Base-by-base conservation (phyloP, 2,329 filamentous ascomycete species). In the Cladophialophora bantiana region DNA sequence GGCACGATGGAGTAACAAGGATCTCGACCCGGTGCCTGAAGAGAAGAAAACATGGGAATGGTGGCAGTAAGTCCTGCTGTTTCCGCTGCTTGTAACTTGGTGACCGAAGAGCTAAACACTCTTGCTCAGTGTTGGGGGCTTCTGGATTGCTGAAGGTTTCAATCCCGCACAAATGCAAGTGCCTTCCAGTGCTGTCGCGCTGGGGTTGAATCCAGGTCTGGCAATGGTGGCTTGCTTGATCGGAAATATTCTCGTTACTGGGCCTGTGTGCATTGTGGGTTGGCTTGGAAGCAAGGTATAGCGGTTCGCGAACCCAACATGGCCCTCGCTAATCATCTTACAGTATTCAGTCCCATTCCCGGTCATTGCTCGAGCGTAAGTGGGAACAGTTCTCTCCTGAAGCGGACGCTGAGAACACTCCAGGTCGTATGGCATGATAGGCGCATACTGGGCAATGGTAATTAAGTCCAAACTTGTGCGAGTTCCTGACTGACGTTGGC, bases 241-340 rank as follows among this genome's bases (percentile, higher is more conserved):
- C 3, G 63, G 63, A 10, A 65, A 65, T 26, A 48, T 65, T 20
- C 83, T 84, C 64, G 81, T 85, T 26, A 83, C 81, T 36, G 81
- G 86, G 45, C 85, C 89, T 9, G 88, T 89, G 45, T 83, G 84
- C 10, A 79, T 84, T 6, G 88, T 86, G 70, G 86, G 88, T 15
- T 84, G 86, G 6, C 81, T 87, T 53, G 81, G 79, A 10, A 62
- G 60, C 60, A 62, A 50, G 77, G 54, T 57, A n/a, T n/a, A 12
- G 35, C 4, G 20, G 4, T 78, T 13, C 77, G 79, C 70, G 80
- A 84, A 67, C 85, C 86, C 71, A 26, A 10, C 3, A 53, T 59
- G 13, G 50, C 50, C 15, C 15, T 12, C 40, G 57, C 57, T 59
- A 13, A 42, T n/a, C 38, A 10, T 13, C 38, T 4, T 26, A 13